A percentile compares a stretch with the other conserved stretches of the same genome.
Conservation (phyloP, 179 eudicot genomes). For the Pouteria campechiana region DNA sequence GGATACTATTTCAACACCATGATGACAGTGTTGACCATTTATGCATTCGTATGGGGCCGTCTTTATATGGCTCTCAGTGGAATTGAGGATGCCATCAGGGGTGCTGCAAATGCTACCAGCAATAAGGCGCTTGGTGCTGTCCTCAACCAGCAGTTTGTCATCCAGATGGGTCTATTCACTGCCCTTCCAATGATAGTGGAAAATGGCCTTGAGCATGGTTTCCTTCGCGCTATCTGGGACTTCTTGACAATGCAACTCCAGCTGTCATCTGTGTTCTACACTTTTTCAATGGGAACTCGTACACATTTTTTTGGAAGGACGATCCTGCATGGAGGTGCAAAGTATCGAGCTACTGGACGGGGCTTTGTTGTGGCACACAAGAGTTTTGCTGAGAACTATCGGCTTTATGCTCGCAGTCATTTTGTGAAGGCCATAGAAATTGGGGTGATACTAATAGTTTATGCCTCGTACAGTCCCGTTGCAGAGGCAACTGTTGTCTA, state of each 20-base stretch:
- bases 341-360: constrained; percentile 91
- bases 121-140: constrained; percentile 68
- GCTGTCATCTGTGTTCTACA: constrained; percentile 68
- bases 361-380: constrained; percentile 92
- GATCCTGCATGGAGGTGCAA: constrained; percentile 94
- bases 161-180: constrained; percentile 87
- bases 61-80: constrained; percentile 91
- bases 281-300: constrained; percentile 87
- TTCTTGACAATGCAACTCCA: constrained; percentile 81
- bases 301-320: constrained; percentile 86
- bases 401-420: constrained; percentile 88
- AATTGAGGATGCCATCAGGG: constrained; percentile 35
- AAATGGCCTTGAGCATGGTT: constrained; percentile 89
- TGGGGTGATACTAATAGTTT: constrained; percentile 66
- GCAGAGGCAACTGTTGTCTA: constrained; percentile 59
- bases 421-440: constrained; percentile 93
- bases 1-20: constrained; percentile 77
- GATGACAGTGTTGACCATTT: constrained; percentile 70
- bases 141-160: constrained; percentile 75
- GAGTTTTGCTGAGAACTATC: constrained; percentile 75
- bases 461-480: constrained; percentile 66
- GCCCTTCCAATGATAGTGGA: constrained; percentile 95
- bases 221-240: constrained; percentile 83
- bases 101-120: constrained; percentile 26
- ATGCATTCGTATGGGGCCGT: constrained; percentile 89